Conservation (phyloP, 805 yeast genomes). For the Lipomyces sp. region DNA sequence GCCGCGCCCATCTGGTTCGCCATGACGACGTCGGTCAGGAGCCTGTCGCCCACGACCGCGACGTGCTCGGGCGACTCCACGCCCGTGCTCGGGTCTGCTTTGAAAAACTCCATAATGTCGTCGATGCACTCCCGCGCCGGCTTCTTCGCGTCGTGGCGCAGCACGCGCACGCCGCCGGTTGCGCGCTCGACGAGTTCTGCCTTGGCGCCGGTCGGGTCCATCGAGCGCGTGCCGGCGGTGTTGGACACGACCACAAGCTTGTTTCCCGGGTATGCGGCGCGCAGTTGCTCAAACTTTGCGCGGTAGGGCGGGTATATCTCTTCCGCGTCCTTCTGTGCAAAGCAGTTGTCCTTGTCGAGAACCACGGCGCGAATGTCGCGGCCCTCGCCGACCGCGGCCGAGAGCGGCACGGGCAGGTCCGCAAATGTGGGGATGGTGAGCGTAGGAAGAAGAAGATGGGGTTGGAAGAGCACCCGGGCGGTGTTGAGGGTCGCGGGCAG, state of each 20-base stretch:
- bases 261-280: slow-evolving; percentile 56
- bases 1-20: slow-evolving; percentile 89
- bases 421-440: slow-evolving; percentile 23
- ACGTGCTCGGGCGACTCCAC: slow-evolving; percentile 56
- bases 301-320: slow-evolving; percentile 72
- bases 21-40: slow-evolving; percentile 89
- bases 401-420: slow-evolving; percentile 22
- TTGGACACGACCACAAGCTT: slow-evolving; percentile 77
- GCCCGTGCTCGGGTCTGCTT: slow-evolving; percentile 42
- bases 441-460: slow-evolving; percentile 12
- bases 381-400: slow-evolving; percentile 4
- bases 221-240: slow-evolving; percentile 63
- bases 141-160: slow-evolving; percentile 36
- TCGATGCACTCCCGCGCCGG: slow-evolving; percentile 42
- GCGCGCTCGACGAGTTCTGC: slow-evolving; percentile 1
- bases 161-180: slow-evolving; percentile 37
- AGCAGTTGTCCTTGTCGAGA: slow-evolving; percentile 92
- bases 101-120: slow-evolving; percentile 64
- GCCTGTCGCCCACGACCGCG: slow-evolving; percentile 84
- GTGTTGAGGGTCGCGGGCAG: slow-evolving; percentile 15
- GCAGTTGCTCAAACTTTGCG: slow-evolving; percentile 3
- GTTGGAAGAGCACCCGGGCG: slow-evolving; percentile 1
- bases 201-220: slow-evolving; percentile 1
- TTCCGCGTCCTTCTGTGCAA: slow-evolving; percentile 78
- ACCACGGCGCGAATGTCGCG: slow-evolving; percentile 38